A percentile compares a stretch with the other conserved stretches of the same genome.
These are phyloP conservation scores for Colletotrichum filicis DNA, from an alignment of 2,329 filamentous ascomycete genomes.

Conservation along the genomic window DNA sequence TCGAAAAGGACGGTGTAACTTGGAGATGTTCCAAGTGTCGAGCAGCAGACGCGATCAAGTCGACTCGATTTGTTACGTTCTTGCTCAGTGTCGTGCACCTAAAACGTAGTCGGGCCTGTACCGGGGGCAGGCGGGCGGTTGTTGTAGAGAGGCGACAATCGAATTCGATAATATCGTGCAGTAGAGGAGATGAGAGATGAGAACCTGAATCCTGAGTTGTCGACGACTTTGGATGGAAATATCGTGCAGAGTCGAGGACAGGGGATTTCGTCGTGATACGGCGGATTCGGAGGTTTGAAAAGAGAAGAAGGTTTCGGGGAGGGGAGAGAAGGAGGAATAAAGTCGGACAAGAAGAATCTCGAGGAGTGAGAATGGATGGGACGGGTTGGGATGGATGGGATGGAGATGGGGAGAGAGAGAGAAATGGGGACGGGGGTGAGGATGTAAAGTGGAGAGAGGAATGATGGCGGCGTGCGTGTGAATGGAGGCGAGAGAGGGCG, in stretches of 20 bases:
- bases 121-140: neutral
- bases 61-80: neutral
- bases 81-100: neutral
- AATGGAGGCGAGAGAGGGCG: conserved; percentile 31
- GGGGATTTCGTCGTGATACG: conserved; percentile 27
- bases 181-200: neutral
- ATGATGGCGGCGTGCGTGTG: conserved; percentile 33
- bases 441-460: conserved; percentile 33
- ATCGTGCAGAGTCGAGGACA: conserved; percentile 29
- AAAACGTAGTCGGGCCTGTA: neutral
- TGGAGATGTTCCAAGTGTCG: neutral
- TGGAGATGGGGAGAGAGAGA: conserved; percentile 16
- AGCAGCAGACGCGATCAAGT: neutral
- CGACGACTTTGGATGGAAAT: conserved; percentile 22
- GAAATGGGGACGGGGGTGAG: conserved; percentile 20
- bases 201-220: conserved; percentile 34
- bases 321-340: neutral
- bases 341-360: conserved; percentile 25
- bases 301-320: conserved; percentile 10
- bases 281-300: conserved; percentile 32
- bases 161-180: conserved; percentile 1
- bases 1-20: neutral
- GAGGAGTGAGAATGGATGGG: conserved; percentile 30
- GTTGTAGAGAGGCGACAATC: neutral
- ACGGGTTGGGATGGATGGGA: conserved; percentile 32